These are phyloP conservation scores for Saturnispora besseyi DNA, from an alignment of 805 yeast genomes.

Conservation along the genomic window DNA sequence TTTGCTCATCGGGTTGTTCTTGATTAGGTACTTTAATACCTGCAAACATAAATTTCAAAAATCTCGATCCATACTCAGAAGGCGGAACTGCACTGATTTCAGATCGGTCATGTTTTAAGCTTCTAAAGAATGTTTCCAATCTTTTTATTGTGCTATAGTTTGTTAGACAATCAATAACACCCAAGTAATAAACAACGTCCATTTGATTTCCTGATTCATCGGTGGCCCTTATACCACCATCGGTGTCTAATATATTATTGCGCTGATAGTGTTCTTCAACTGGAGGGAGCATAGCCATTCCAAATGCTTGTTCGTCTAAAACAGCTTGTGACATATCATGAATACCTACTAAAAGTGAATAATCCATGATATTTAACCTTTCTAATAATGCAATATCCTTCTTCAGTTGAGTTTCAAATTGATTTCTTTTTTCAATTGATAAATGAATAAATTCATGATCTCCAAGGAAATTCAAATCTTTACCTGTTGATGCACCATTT, in stretches of 20 bases:
- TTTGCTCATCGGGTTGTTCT: background rate
- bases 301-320: constrained; percentile 19
- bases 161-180: constrained; percentile 90
- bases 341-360: constrained; percentile 79
- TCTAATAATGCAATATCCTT: constrained; percentile 68
- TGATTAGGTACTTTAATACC: constrained; percentile 10
- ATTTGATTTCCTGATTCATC: constrained; percentile 51
- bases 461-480: constrained; percentile 86
- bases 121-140: constrained; percentile 80
- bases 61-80: constrained; percentile 79
- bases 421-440: constrained; percentile 59
- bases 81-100: constrained; percentile 89
- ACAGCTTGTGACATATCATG: constrained; percentile 62
- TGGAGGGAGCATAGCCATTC: constrained; percentile 19
- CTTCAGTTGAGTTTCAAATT: constrained; percentile 60
- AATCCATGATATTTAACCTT: constrained; percentile 86
- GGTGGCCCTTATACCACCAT: constrained; percentile 79
- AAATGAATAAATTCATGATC: constrained; percentile 53
- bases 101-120: constrained; percentile 54
- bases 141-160: constrained; percentile 64
- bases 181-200: constrained; percentile 73
- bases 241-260: constrained; percentile 25
- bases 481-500: constrained; percentile 42
- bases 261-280: constrained; percentile 14
- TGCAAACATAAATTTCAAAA: constrained; percentile 51